phyloP scores from a whole-genome alignment of 2,329 filamentous ascomycete species.

The Tolypocladium sp. region DNA sequence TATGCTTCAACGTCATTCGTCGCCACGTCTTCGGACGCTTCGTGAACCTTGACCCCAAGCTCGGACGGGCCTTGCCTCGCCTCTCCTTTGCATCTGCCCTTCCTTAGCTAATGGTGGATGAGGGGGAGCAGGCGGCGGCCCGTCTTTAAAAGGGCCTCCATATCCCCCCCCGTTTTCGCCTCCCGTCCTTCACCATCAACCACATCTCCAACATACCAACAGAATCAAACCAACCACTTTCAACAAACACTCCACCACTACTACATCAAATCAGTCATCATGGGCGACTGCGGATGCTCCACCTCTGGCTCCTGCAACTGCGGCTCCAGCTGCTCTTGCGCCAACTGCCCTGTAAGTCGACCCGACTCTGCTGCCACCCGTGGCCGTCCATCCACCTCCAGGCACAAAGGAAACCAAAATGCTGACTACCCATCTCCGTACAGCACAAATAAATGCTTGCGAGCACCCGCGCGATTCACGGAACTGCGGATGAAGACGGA shows the following conservation, averaged over 20 bases:
- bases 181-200: not conserved
- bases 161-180: not conserved
- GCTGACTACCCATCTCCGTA: not conserved
- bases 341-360: conserved; percentile 31
- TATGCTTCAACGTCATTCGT: conserved; percentile 3
- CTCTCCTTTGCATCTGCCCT: not conserved
- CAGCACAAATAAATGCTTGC: conserved; percentile 2
- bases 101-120: not conserved
- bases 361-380: not conserved
- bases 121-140: not conserved
- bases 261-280: conserved; percentile 17
- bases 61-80: not conserved
- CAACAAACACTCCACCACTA: not conserved
- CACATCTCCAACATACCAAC: not conserved
- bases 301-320: conserved; percentile 31
- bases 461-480: not conserved
- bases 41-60: not conserved
- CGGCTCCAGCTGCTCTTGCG: conserved; percentile 31
- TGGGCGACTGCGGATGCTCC: conserved; percentile 33
- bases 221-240: not conserved
- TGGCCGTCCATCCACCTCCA: not conserved
- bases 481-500: too few species aligned
- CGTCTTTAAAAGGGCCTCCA: not conserved
- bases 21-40: conserved; percentile 2
- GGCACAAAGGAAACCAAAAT: too few species aligned